phyloP scores from a whole-genome alignment of 768 basidiomycete genomes.

The Cystobasidium onofrii region DNA sequence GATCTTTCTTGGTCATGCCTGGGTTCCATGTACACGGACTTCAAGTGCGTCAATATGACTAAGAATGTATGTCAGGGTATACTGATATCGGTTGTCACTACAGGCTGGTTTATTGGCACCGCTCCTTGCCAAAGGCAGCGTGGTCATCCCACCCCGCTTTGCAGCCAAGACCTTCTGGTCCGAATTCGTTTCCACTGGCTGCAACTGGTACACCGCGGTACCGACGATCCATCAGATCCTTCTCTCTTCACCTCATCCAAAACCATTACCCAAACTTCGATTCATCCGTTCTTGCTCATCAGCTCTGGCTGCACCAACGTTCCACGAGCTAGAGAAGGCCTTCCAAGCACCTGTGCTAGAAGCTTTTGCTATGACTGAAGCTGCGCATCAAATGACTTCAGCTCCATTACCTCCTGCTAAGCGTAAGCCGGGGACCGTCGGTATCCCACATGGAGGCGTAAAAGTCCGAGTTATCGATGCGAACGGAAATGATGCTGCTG shows the following conservation, averaged over 20 bases:
- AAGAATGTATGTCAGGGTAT: not conserved
- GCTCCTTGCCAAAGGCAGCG: conserved; percentile 53
- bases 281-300: conserved; percentile 51
- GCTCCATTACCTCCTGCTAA: conserved; percentile 38
- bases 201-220: conserved; percentile 52
- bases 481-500: conserved; percentile 46
- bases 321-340: conserved; percentile 50
- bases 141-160: conserved; percentile 56
- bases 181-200: conserved; percentile 47
- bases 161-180: conserved; percentile 54
- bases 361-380: conserved; percentile 51
- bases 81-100: not conserved
- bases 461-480: conserved; percentile 46
- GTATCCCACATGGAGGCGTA: conserved; percentile 44
- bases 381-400: conserved; percentile 44
- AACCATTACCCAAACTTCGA: conserved; percentile 44
- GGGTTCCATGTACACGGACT: conserved; percentile 59
- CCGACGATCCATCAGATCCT: conserved; percentile 47
- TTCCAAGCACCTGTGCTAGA: conserved; percentile 56
- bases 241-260: conserved; percentile 43
- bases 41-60: not conserved
- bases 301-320: conserved; percentile 54
- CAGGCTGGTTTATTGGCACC: conserved; percentile 57
- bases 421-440: conserved; percentile 45
- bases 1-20: conserved; percentile 52